phyloP scores from a whole-genome alignment of 2,329 filamentous ascomycete species.

The Cryoendolithus antarcticus region DNA sequence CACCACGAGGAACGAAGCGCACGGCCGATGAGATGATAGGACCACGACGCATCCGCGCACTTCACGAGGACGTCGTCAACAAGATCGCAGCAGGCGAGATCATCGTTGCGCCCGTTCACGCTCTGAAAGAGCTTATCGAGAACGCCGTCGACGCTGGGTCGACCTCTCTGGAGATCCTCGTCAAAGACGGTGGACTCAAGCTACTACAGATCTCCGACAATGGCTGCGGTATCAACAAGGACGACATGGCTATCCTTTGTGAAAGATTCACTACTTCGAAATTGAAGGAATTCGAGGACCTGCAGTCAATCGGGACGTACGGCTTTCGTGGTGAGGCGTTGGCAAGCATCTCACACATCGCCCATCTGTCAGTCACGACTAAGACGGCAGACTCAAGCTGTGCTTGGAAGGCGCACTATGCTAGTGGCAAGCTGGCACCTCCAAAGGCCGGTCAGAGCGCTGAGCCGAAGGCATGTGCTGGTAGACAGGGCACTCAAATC shows the following conservation, averaged over 20 bases:
- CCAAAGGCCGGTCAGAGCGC: slow-evolving; percentile 76
- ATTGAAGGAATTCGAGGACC: slow-evolving; percentile 82
- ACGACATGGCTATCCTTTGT: slow-evolving; percentile 82
- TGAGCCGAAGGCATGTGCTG: slow-evolving; percentile 79
- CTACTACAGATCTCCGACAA: slow-evolving; percentile 95
- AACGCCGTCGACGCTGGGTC: slow-evolving; percentile 97
- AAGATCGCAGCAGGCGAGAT: slow-evolving; percentile 98
- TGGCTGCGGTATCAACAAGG: slow-evolving; percentile 86
- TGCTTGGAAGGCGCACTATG: slow-evolving; percentile 83
- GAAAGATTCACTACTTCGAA: slow-evolving; percentile 97
- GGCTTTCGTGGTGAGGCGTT: slow-evolving; percentile 95
- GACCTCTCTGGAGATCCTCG: slow-evolving; percentile 76
- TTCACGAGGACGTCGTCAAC: slow-evolving; percentile 89
- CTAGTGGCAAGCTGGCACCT: slow-evolving; percentile 66
- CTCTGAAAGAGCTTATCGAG: slow-evolving; percentile 90
- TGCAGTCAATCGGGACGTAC: slow-evolving; percentile 82
- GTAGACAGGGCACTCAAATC: slow-evolving; percentile 83
- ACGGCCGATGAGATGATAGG: slow-evolving; percentile 24
- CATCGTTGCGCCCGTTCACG: slow-evolving; percentile 92
- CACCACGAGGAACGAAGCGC: slow-evolving; percentile 22
- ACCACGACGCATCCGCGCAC: slow-evolving; percentile 50
- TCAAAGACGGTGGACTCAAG: slow-evolving; percentile 92
- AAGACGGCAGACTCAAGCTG: slow-evolving; percentile 78
- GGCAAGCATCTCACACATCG: slow-evolving; percentile 96
- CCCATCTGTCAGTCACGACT: slow-evolving; percentile 88